Base-by-base conservation (phyloP, 176 grass and related monocot genomes). In the Oryza coarctata region DNA sequence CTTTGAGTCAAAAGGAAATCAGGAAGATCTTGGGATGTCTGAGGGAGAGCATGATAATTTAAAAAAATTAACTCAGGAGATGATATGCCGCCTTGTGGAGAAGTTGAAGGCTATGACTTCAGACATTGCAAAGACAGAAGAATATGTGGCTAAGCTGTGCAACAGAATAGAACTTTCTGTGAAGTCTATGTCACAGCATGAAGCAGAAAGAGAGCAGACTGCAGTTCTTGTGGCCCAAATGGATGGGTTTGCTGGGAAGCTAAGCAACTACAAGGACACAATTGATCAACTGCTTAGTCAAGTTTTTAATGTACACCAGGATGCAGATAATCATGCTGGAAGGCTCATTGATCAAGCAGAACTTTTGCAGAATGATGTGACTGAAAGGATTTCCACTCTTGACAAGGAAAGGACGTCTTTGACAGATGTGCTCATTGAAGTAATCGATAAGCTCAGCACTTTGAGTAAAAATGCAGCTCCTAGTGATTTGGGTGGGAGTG, bases 1-100 rank as follows among this genome's bases (percentile, higher is more conserved):
- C 80, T 98, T 93, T 50, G 95, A 98, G 77, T 73, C 85, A 62
- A 90, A 98, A 82, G 71, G 61, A 81, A 91, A 76, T 82, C 78
- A 85, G 63, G 77, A 67, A 82, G 88, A 91, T 65, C 74, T 64
- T 91, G 70, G 87, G 80, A 71, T 83, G 25, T 83, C 88, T 69
- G 86, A 86, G 40, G 90, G 87, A 58, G 90, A 92, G 84, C 84
- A 77, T 83, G 89, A 95, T 85, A 78, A 85, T 73, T 88, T 82
- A 55, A 77, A 80, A 29, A 84, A 82, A 83, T 30, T 79, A 86
- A 85, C 86, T 63, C 74, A 64, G 76, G 86, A 89, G 39, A 78
- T 94, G 79, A 75, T 88, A 84, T 84, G 69, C 69, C 58, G 77
- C 82, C 83, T 93, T 61, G 83, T 83, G 87, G 82, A 86, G 75